Evolutionary conservation across 2,329 filamentous ascomycete species (phyloP), one percentile per base, ranked within the genome.

Genomic region (Malbranchea cinnamomea): DNA sequence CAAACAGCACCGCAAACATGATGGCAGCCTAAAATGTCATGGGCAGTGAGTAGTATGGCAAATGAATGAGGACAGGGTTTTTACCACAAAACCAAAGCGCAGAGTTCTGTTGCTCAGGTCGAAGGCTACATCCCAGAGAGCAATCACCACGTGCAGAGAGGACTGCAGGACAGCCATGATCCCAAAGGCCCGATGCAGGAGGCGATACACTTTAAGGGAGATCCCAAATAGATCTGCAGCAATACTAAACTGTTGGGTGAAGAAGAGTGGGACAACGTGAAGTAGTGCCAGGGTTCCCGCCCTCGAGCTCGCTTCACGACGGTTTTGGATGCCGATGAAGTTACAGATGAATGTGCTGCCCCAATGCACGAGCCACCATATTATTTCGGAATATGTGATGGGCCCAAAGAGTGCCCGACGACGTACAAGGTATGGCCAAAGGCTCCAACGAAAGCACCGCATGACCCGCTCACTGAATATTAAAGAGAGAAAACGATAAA

Each of bases 161-260:
- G 12, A 7, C 23, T 26, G 23, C 7, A 26, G 8, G 12, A 26
- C 23, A 8, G 23, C 7, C 23, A 26, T 26, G 7, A 7, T 9
- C 8, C 23, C 23, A 13, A 26, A 12, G 7, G 7, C 23, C 23
- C 12, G 23, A 12, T 26, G 23, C 7, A 26, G 12, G 7, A 8
- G 23, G 8, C 13, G 7, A 13, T 26, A 26, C 7, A 12, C 7
- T 13, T 7, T 26, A 8, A 26, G 8, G 12, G 23, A 13, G 7
- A 26, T 13, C 12, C 23, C 23, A 13, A 26, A 26, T 9, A 26
- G 12, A 12, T 26, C 23, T 9, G 23, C 23, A 26, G 23, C 23
- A 8, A 26, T 7, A 13, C 23, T 13, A 13, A 26, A 26, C 8
- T 26, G 23, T 7, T 12, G 23, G 23, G 8, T 26, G 12, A 26